Conservation (phyloP, 176 grass and related monocot genomes). For the Typha latifolia region DNA sequence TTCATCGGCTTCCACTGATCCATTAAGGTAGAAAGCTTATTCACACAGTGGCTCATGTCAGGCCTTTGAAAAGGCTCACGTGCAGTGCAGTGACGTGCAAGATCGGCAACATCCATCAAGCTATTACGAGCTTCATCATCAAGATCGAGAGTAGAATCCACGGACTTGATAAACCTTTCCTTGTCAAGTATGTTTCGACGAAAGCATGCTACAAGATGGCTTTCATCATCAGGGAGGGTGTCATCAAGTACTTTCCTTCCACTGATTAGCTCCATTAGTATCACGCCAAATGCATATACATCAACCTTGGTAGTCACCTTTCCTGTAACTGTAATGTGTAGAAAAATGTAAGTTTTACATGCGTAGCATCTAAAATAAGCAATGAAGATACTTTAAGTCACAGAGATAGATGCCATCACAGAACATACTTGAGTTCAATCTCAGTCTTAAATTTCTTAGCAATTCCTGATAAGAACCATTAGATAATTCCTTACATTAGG, state of each 20-base stretch:
- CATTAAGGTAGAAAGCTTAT: slow-evolving; percentile 49
- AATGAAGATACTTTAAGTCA: too few relatives aligned
- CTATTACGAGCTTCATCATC: slow-evolving; percentile 39
- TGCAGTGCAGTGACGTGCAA: slow-evolving; percentile 74
- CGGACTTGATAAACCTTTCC: slow-evolving; percentile 58
- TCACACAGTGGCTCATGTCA: slow-evolving; percentile 91
- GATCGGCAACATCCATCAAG: slow-evolving; percentile 71
- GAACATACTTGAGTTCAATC: too few relatives aligned
- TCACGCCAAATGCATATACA: slow-evolving; percentile 90
- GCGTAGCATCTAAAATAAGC: too few relatives aligned
- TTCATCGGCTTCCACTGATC: slow-evolving; percentile 61
- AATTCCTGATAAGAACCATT: too few relatives aligned
- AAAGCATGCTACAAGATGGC: slow-evolving; percentile 73
- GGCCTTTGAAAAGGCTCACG: slow-evolving; percentile 67
- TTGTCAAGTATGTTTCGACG: slow-evolving; percentile 65
- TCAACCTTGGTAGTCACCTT: slow-evolving; percentile 92
- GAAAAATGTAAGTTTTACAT: slow-evolving; percentile 12
- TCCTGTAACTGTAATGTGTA: slow-evolving; percentile 65
- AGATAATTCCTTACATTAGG: too few relatives aligned
- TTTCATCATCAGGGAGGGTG: slow-evolving; percentile 66
- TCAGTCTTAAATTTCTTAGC: too few relatives aligned
- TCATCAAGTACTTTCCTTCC: slow-evolving; percentile 89
- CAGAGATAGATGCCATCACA: too few relatives aligned
- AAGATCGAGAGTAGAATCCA: slow-evolving; percentile 55
- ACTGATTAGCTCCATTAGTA: slow-evolving; percentile 92